Base-by-base conservation (phyloP, 129 eudicot species). In the Tanacetum coccineum region DNA sequence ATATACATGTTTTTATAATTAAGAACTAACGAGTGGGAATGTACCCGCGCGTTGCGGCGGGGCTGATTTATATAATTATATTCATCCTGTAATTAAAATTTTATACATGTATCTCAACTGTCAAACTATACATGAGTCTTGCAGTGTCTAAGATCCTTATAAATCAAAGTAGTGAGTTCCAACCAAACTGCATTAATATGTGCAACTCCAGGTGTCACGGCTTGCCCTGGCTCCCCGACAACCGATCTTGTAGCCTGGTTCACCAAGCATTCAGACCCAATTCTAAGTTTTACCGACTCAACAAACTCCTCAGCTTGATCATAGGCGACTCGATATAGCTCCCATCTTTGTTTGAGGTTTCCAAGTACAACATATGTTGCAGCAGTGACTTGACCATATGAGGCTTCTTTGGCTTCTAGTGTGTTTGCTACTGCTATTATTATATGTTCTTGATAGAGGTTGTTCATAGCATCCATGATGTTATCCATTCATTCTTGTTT, bases 291-390 rank as follows among this genome's bases (percentile, higher is more conserved):
- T 21, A 85, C 84, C 11, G 96, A 88, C 70, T 91, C 96, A 11
- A 91, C 90, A 70, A 88, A 88, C 83, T 91, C 98, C 78, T 91
- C 96, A 4, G 96, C 98, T 53, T 80, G 91, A 78, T 91, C 95
- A 76, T 91, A 91, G 14, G 96, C 88, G 40, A 88, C 95, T 51
- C 91, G 76, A 62, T 87, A 88, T 47, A 91, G 61, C 25, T 91
- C 98, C 98, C 95, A 85, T 13, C 81, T 68, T 64, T 87, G 94
- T 79, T 91, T 91, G 52, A 91, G 79, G 67, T 85, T 91, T 69
- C 87, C 96, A 7, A 85, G 75, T 11, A 94, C 95, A 17, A 88
- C 88, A 70, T 87, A 88, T 2, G 95, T 85, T 65, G 95, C 84
- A 3, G 75, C 51, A 18, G 88, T 83, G 13, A 83, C 83, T 11